These are phyloP conservation scores for Chrysosphaeria jannelii DNA, from an alignment of 2,329 filamentous ascomycete genomes.

Conservation along the genomic window DNA sequence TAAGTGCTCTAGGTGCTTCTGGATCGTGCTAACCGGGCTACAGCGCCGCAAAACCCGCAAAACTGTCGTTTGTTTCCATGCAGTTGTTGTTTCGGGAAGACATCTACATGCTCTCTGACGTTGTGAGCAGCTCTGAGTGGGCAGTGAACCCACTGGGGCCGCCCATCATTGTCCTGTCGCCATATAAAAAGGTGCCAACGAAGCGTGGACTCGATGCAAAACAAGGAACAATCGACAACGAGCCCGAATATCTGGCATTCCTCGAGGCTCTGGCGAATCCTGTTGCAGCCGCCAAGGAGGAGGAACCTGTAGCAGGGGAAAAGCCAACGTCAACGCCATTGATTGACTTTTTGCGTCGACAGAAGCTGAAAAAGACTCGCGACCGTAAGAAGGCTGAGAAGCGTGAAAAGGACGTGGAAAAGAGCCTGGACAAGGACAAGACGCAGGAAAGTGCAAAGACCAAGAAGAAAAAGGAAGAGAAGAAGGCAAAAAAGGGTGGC, in stretches of 20 bases:
- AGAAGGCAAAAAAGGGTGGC: constrained; percentile 23
- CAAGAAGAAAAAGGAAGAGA: constrained; percentile 24
- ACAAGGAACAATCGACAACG: constrained; percentile 87
- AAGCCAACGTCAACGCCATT: constrained; percentile 62
- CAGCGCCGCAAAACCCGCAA: too few species aligned
- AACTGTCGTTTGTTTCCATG: too few species aligned
- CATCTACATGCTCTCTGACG: too few species aligned
- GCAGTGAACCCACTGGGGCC: too few species aligned
- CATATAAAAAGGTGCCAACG: constrained; percentile 54
- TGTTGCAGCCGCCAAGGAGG: constrained; percentile 8
- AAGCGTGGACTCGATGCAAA: constrained; percentile 54
- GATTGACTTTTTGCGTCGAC: constrained; percentile 71
- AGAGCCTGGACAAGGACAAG: background rate
- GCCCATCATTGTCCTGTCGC: too few species aligned
- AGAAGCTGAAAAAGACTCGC: constrained; percentile 35
- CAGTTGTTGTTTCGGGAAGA: too few species aligned
- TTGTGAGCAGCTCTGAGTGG: too few species aligned
- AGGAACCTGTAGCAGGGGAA: constrained; percentile 18
- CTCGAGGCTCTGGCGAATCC: constrained; percentile 61
- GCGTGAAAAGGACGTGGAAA: background rate
- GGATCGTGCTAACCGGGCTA: too few species aligned
- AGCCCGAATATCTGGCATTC: constrained; percentile 84
- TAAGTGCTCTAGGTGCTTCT: too few species aligned
- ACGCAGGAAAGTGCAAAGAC: too few species aligned
- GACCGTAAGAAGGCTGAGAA: constrained; percentile 7